phyloP scores from a whole-genome alignment of 2,329 filamentous ascomycete species.

The Cryphonectria naterciae region DNA sequence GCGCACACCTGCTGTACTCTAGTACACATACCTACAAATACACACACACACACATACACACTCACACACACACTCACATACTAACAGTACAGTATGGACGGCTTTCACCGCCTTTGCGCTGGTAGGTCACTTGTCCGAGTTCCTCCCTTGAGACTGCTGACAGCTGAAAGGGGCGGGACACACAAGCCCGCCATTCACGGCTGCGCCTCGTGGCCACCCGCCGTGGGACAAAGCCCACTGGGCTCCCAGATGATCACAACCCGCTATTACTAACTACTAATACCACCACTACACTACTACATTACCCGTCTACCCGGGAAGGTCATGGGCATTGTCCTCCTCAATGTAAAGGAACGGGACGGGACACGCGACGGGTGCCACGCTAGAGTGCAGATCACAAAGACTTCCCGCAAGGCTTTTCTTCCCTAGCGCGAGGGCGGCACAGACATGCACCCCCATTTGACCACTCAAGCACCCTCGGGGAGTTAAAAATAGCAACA shows the following conservation, averaged over 20 bases:
- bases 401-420: background rate
- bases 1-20: too few species aligned
- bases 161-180: background rate
- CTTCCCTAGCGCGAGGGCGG: constrained; percentile 5
- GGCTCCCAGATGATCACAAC: background rate
- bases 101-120: constrained; percentile 9
- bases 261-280: background rate
- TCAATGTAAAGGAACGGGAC: background rate
- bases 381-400: background rate
- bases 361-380: constrained; percentile 7
- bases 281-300: background rate
- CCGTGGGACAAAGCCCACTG: background rate
- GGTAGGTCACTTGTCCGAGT: background rate
- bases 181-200: background rate
- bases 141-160: background rate
- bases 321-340: background rate
- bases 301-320: background rate
- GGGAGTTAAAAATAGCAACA: background rate
- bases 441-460: background rate
- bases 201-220: constrained; percentile 1
- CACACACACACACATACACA: background rate
- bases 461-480: background rate
- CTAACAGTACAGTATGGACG: background rate
- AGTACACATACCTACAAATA: background rate
- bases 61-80: background rate